These are phyloP conservation scores for Bremia lactucae DNA, from an alignment of 352 stramenopile genomes.

Conservation along the genomic window DNA sequence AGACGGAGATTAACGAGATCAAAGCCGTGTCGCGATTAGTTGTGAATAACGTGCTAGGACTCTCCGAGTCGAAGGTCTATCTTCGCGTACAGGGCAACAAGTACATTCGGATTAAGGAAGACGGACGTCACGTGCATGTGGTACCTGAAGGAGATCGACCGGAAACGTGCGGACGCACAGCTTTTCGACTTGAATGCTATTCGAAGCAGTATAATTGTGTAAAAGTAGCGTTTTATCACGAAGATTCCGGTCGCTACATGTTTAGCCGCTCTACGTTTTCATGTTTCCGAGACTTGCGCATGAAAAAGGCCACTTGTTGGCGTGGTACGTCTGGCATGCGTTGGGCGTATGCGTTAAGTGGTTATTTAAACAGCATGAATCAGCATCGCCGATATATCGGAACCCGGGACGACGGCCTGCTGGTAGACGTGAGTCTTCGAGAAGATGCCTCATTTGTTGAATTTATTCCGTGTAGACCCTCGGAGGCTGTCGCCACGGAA, in stretches of 20 bases:
- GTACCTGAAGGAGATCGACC: slow-evolving; percentile 28
- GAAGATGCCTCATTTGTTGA: slow-evolving; percentile 54
- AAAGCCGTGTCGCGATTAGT: slow-evolving; percentile 57
- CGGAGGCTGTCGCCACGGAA: slow-evolving; percentile 7
- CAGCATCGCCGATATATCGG: slow-evolving; percentile 70
- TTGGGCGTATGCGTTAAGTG: slow-evolving; percentile 58
- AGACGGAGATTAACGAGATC: slow-evolving; percentile 64
- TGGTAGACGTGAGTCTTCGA: slow-evolving; percentile 64
- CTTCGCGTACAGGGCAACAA: slow-evolving; percentile 51
- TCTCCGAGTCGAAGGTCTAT: slow-evolving; percentile 44
- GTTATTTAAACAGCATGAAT: slow-evolving; percentile 72
- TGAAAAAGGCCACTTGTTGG: slow-evolving; percentile 55
- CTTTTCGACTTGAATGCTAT: slow-evolving; percentile 51
- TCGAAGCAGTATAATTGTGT: slow-evolving; percentile 74
- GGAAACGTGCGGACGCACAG: slow-evolving; percentile 27
- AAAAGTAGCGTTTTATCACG: slow-evolving; percentile 63
- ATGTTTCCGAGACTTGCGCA: slow-evolving; percentile 61
- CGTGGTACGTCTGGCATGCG: slow-evolving; percentile 48
- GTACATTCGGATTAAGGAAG: slow-evolving; percentile 37
- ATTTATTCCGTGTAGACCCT: slow-evolving; percentile 31
- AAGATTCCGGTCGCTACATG: slow-evolving; percentile 49
- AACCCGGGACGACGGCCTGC: slow-evolving; percentile 39
- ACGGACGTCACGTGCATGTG: slow-evolving; percentile 34
- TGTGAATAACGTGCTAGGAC: slow-evolving; percentile 54
- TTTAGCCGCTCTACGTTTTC: slow-evolving; percentile 65